Base-by-base conservation (phyloP, 768 basidiomycete genomes). In the Lentinula sp. region DNA sequence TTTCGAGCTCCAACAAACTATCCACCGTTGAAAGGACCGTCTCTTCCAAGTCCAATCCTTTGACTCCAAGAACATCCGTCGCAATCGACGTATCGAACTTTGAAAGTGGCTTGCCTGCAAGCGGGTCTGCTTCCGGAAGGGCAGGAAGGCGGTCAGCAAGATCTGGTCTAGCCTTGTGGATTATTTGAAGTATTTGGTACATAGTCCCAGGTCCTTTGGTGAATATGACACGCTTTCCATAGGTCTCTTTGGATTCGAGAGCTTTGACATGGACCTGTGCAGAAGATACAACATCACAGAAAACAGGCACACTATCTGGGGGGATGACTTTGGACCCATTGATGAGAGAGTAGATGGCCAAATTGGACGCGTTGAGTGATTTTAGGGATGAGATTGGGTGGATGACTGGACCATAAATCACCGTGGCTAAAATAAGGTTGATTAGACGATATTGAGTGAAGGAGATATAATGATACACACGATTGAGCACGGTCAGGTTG, bases 401-500 rank as follows among this genome's bases (percentile, higher is more conserved):
- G 21, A 45, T 34, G 31, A 43, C 35, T n/a, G 60, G 60, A 16
- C 60, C 60, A 21, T 49, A 51, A 16, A 61, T 31, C 53, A 48
- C 34, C 40, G 60, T 61, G 18, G 60, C 60, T 61, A 31, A 37
- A 4, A 21, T 54, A 16, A 61, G 8, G 15, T 4, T 28, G 5
- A 10, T 18, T 13, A 60, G 23, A 18, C 9, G 13, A n/a, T 2
- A 39, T 7, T 34, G 23, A 18, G 16, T 53, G 7, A 13, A 61
- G 13, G 16, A 7, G 11, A 18, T 51, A 7, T 28, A n/a, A 21
- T 18, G 28, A 23, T 57, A 53, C 37, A 39, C 37, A 63, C 68
- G 58, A 59, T 50, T 56, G 67, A 70, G 50, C 10, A 55, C 45
- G 28, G 62, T 57, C 46, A 67, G 60, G 18, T 65, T 9, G 31